Base-by-base conservation (phyloP, 2,329 filamentous ascomycete genomes). In the Pezicula neosporulosa region DNA sequence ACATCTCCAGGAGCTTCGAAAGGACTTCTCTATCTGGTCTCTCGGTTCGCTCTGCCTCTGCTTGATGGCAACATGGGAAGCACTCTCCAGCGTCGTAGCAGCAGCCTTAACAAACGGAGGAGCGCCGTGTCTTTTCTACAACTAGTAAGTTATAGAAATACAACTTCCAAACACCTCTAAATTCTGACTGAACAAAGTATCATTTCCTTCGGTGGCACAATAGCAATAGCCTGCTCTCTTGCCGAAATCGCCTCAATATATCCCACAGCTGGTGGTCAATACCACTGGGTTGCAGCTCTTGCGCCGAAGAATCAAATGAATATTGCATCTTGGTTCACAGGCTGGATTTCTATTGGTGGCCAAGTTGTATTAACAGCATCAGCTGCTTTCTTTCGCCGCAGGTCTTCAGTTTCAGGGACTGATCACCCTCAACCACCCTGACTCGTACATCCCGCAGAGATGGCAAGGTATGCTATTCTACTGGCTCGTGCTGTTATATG, bases 201-300 rank as follows among this genome's bases (percentile, higher is more conserved):
- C 3, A 64, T 74, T 3, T 68, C 72, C 0, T 69, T 75, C 28
- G 39, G 73, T 8, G 71, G 70, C 16, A 69, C 70, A 0, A 53
- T 73, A 13, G 68, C 68, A 36, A 62, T 73, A 41, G 70, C 69
- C 5, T 60, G 65, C 3, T 75, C 70, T 0, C 63, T 75, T 9
- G 69, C 66, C 9, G 74, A 76, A 61, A 68, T 75, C 54, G 70
- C 71, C 1, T 75, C 71, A 0, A 75, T 76, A 56, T 57, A 50
- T 37, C 60, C 58, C 7, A 61, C 54, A 13, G 69, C 77, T 0
- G 81, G 79, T 43, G 68, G 81, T 8, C 79, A 85, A 64, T 84
- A 83, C 56, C 78, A 82, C 60, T 83, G 80, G 78, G 77, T 82
- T 0, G 78, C 75, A 1, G 75, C 79, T 56, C 73, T 82, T 49